A percentile compares a stretch with the other conserved stretches of the same genome.
Conservation (phyloP, 371 early-diverging fungal genomes). For the Rhizopus delemar region DNA sequence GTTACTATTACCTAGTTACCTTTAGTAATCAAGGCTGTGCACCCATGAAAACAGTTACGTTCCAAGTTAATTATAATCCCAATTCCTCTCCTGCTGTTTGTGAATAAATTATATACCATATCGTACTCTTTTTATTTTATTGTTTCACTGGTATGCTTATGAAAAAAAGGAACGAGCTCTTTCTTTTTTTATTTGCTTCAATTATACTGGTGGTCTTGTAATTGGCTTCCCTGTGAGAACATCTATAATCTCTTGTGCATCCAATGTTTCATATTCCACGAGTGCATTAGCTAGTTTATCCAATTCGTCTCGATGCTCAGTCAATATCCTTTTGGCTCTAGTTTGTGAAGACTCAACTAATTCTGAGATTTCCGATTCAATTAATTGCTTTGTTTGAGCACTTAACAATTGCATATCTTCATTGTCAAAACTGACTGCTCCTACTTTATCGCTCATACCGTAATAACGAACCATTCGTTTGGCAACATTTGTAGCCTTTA, state of each 20-base stretch:
- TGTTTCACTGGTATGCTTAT: conserved; percentile 27
- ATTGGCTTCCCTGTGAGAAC: conserved; percentile 74
- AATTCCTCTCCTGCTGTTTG: conserved; percentile 30
- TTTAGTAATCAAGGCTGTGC: conserved; percentile 19
- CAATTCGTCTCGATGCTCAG: conserved; percentile 78
- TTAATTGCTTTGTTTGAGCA: conserved; percentile 70
- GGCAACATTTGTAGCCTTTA: conserved; percentile 91
- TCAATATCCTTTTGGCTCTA: conserved; percentile 76
- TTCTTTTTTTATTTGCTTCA: background rate
- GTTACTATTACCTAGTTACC: conserved; percentile 28
- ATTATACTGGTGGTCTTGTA: conserved; percentile 29
- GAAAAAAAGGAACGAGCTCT: background rate
- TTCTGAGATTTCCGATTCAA: conserved; percentile 83
- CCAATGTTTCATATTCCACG: conserved; percentile 91
- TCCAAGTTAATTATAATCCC: conserved; percentile 30
- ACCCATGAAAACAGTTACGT: conserved; percentile 20
- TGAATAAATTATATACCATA: background rate
- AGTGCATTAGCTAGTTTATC: conserved; percentile 91
- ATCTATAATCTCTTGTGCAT: conserved; percentile 81
- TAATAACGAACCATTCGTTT: conserved; percentile 88
- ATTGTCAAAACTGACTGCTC: conserved; percentile 60
- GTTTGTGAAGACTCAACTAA: conserved; percentile 65
- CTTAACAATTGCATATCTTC: conserved; percentile 77
- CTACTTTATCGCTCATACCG: conserved; percentile 94
- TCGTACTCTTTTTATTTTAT: background rate